Conservation (phyloP, 495 filamentous ascomycete genomes). For the Jackrogersella multiformis region DNA sequence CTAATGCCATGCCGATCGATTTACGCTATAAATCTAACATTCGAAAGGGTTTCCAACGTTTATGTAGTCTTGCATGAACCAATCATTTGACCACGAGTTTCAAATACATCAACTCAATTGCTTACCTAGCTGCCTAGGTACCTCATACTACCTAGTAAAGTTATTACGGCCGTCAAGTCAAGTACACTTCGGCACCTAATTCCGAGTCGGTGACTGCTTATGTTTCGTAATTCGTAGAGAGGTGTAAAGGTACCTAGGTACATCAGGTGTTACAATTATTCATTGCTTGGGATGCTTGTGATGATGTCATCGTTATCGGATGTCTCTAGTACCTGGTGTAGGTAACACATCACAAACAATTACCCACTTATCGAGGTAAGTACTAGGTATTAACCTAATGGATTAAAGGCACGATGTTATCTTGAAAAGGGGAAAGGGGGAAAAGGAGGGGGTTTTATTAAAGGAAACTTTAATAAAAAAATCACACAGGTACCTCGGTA, state of each 20-base stretch:
- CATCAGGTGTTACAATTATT: slow-evolving; percentile 8
- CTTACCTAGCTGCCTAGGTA: too few relatives aligned
- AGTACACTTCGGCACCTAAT: slow-evolving; percentile 2
- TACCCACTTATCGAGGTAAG: too few relatives aligned
- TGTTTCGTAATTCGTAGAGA: not conserved
- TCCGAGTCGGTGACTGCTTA: not conserved
- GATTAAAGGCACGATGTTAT: too few relatives aligned
- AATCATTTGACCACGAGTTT: slow-evolving; percentile 42
- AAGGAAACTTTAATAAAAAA: too few relatives aligned
- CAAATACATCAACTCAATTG: slow-evolving; percentile 28
- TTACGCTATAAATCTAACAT: not conserved
- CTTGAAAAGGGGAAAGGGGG: too few relatives aligned
- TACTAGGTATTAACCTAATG: too few relatives aligned
- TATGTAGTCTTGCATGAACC: slow-evolving; percentile 28
- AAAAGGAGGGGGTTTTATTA: too few relatives aligned
- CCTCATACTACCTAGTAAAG: not conserved
- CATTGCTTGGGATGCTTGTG: not conserved
- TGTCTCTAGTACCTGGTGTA: too few relatives aligned
- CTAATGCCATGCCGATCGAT: slow-evolving; percentile 15
- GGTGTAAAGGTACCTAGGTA: too few relatives aligned
- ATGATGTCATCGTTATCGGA: not conserved
- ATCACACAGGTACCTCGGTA: not conserved
- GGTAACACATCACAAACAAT: too few relatives aligned
- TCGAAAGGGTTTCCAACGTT: not conserved
- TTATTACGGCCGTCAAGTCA: not conserved